A percentile compares a stretch with the other conserved stretches of the same genome.
These are phyloP conservation scores for Aspergillus glaucus DNA, from an alignment of 2,329 filamentous ascomycete species.

Conservation along the genomic window DNA sequence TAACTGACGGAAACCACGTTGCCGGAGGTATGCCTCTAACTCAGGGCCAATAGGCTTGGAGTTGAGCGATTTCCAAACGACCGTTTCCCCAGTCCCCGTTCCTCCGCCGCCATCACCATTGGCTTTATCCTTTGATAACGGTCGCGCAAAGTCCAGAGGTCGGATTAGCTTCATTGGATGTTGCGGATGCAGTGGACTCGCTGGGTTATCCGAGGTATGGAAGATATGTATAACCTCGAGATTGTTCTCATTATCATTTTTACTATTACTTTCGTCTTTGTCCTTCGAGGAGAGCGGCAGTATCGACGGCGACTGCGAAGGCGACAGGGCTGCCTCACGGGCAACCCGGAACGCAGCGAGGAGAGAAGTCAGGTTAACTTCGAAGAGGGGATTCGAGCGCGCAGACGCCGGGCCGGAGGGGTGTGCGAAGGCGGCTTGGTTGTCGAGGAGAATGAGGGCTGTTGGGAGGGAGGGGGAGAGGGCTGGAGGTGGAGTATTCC, in stretches of 20 bases:
- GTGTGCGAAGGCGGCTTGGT: conserved; percentile 40
- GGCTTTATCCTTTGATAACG: conserved; percentile 2
- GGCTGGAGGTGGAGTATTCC: background rate
- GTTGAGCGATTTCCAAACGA: conserved; percentile 43
- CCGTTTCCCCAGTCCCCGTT: conserved; percentile 27
- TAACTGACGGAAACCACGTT: conserved; percentile 31
- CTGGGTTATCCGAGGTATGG: conserved; percentile 35
- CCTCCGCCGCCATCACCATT: background rate
- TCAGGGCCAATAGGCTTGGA: conserved; percentile 43
- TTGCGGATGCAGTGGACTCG: conserved; percentile 33
- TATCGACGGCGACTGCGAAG: background rate
- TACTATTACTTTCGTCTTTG: background rate
- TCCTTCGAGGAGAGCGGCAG: background rate
- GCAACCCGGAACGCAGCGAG: conserved; percentile 31
- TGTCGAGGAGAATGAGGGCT: conserved; percentile 45
- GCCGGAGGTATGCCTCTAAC: conserved; percentile 33
- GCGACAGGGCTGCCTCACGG: background rate
- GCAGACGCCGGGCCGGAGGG: conserved; percentile 34
- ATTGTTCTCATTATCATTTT: background rate
- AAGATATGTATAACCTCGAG: conserved; percentile 41
- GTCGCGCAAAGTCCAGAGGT: conserved; percentile 25
- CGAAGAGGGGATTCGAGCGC: conserved; percentile 42
- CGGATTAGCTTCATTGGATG: conserved; percentile 20
- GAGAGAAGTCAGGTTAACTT: conserved; percentile 37
- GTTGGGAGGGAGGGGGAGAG: conserved; percentile 16